Percentiles rank a stretch among this genome's conserved stretches.
Evolutionary conservation across 306 rosid genomes (phyloP).

Genomic region (Citrullus colocynthis): DNA sequence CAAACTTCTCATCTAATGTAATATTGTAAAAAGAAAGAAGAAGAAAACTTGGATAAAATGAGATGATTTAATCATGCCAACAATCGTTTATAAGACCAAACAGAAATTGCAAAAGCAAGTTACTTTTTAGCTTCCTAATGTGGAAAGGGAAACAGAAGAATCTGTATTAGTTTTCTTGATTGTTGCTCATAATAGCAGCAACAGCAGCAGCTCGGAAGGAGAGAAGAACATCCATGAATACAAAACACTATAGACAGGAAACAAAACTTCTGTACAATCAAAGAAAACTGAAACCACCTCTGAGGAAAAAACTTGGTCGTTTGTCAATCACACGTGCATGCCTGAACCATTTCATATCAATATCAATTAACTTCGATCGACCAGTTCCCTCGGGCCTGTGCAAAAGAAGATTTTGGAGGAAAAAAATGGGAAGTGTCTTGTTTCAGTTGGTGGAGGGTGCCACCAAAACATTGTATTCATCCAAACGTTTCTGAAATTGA

Average conservation of each 20-base stretch:
- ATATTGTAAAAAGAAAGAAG: background rate
- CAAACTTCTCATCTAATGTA: background rate
- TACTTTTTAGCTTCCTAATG: background rate
- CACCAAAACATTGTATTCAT: conserved; percentile 50
- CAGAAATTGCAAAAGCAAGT: background rate
- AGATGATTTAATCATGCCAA: background rate
- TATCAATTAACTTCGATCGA: conserved; percentile 5
- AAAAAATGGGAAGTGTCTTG: background rate
- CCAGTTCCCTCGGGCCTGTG: conserved; percentile 12
- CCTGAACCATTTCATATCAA: conserved; percentile 7
- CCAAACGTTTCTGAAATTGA: conserved; percentile 62
- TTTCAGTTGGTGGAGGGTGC: conserved; percentile 42
- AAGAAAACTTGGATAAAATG: background rate
- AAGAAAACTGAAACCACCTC: conserved; percentile 12
- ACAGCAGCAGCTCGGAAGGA: background rate
- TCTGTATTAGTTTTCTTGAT: background rate
- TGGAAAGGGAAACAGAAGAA: background rate
- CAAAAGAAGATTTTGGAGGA: background rate
- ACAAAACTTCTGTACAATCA: background rate
- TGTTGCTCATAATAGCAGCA: background rate
- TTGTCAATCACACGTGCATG: background rate
- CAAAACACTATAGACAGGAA: conserved; percentile 1
- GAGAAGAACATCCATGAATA: background rate
- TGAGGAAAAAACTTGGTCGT: conserved; percentile 1
- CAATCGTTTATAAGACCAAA: background rate